Percentiles rank a stretch among this genome's conserved stretches.
Evolutionary conservation across 768 basidiomycete species (phyloP).

Genomic region (Tricholoma sp.): DNA sequence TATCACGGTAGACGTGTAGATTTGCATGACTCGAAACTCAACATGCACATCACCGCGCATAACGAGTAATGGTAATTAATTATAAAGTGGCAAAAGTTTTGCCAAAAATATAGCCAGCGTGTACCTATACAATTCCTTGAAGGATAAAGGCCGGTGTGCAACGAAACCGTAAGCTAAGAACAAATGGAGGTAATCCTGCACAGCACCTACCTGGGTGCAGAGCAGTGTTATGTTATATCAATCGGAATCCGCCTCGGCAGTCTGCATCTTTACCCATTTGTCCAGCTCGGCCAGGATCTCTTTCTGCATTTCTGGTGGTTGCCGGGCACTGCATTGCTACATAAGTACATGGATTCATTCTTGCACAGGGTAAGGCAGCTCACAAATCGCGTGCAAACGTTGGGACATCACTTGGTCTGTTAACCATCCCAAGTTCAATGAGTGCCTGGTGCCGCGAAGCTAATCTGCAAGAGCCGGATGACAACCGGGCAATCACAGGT

Average conservation of each 20-base stretch:
- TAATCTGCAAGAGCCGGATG: constrained; percentile 32
- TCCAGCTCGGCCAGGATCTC: constrained; percentile 41
- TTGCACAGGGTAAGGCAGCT: constrained; percentile 21
- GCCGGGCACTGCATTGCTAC: constrained; percentile 28
- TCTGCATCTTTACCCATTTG: constrained; percentile 18
- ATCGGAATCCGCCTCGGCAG: constrained; percentile 8
- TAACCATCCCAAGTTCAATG: constrained; percentile 57
- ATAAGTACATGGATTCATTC: not conserved
- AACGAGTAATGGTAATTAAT: too few relatives aligned
- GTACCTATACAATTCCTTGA: too few relatives aligned
- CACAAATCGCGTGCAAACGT: constrained; percentile 64
- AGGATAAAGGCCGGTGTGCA: too few relatives aligned
- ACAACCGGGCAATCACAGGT: not conserved
- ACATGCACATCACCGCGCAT: too few relatives aligned
- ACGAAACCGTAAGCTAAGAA: not conserved
- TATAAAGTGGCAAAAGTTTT: too few relatives aligned
- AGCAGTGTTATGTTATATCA: constrained; percentile 2
- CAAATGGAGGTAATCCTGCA: not conserved
- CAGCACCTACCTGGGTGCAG: not conserved
- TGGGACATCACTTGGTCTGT: constrained; percentile 43
- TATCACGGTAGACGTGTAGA: too few relatives aligned
- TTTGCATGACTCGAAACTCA: too few relatives aligned
- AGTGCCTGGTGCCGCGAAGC: constrained; percentile 53
- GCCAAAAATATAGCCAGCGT: too few relatives aligned
- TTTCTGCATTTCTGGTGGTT: constrained; percentile 36